A percentile compares a stretch with the other conserved stretches of the same genome.
These are phyloP conservation scores for Calocybe cyanea DNA, from an alignment of 768 basidiomycete species.

Conservation along the genomic window DNA sequence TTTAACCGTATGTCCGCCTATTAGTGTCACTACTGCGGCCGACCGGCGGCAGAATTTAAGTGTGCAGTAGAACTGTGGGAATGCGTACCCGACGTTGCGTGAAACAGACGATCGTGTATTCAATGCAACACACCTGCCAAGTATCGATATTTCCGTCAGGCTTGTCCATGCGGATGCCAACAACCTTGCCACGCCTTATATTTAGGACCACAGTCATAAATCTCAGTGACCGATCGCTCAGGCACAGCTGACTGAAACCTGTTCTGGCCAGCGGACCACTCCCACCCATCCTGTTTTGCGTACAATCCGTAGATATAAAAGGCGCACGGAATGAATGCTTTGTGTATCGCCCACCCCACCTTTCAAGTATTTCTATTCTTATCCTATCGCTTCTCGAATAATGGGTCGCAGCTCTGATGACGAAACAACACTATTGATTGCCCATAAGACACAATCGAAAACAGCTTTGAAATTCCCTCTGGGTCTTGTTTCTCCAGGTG, in stretches of 20 bases:
- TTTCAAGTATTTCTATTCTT: not conserved
- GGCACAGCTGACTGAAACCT: slow-evolving; percentile 10
- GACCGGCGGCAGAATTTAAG: not conserved
- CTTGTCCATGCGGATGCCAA: slow-evolving; percentile 2
- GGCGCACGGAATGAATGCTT: not conserved
- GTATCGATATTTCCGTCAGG: not conserved
- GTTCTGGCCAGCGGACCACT: slow-evolving; percentile 1
- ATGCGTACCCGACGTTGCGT: not conserved
- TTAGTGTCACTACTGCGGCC: not conserved
- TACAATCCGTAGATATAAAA: slow-evolving; percentile 12
- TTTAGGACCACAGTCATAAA: slow-evolving; percentile 6
- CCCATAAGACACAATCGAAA: slow-evolving; percentile 14
- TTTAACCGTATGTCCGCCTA: not conserved
- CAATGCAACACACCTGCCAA: not conserved
- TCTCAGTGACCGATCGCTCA: slow-evolving; percentile 8
- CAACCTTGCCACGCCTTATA: slow-evolving; percentile 6
- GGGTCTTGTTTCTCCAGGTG: slow-evolving; percentile 21
- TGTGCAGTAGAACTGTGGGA: slow-evolving; percentile 4
- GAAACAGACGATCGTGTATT: not conserved
- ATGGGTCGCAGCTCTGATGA: slow-evolving; percentile 18
- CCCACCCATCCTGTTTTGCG: not conserved
- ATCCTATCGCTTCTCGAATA: not conserved
- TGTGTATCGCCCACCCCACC: slow-evolving; percentile 1
- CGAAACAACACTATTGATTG: slow-evolving; percentile 24
- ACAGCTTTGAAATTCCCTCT: slow-evolving; percentile 28